A percentile compares a stretch with the other conserved stretches of the same genome.
phyloP scores from a whole-genome alignment of 2,329 filamentous ascomycete species.

The Cyphellophora europaea region DNA sequence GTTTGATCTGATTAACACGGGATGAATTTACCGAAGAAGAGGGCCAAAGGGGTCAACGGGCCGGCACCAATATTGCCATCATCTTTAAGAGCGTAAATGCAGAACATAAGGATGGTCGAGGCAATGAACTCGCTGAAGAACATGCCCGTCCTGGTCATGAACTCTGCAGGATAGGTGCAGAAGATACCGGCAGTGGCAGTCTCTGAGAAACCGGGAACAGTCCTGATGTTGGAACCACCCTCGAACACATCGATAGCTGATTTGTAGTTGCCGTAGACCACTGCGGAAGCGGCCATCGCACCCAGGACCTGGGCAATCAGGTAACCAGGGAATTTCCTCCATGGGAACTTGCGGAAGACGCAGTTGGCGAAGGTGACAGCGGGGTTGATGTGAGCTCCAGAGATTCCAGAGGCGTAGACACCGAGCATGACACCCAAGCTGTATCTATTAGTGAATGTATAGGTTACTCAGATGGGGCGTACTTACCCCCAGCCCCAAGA shows the following conservation, averaged over 20 bases:
- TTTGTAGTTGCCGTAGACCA: constrained; percentile 56
- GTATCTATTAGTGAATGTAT: constrained; percentile 6
- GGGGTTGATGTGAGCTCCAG: constrained; percentile 59
- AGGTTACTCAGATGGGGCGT: no score
- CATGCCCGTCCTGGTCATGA: constrained; percentile 57
- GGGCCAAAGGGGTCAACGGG: constrained; percentile 46
- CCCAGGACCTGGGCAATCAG: constrained; percentile 57
- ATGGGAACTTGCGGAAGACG: constrained; percentile 58
- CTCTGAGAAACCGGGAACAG: constrained; percentile 44
- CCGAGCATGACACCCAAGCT: constrained; percentile 60
- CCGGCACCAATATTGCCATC: constrained; percentile 43
- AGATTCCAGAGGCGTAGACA: constrained; percentile 50
- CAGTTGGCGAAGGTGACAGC: constrained; percentile 64
- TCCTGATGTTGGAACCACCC: constrained; percentile 48
- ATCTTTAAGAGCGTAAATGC: constrained; percentile 58
- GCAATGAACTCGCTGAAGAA: constrained; percentile 67
- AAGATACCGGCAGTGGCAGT: constrained; percentile 62
- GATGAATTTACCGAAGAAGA: constrained; percentile 66
- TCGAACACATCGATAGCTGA: constrained; percentile 57
- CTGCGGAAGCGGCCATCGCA: constrained; percentile 51
- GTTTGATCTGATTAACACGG: no score
- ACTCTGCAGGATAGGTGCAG: constrained; percentile 55
- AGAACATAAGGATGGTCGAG: constrained; percentile 58
- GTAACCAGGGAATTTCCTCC: constrained; percentile 62
- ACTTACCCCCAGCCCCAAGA: constrained; percentile 41